These are phyloP conservation scores for Cymbidium sinense DNA, from an alignment of 106 monocot species.

Conservation along the genomic window DNA sequence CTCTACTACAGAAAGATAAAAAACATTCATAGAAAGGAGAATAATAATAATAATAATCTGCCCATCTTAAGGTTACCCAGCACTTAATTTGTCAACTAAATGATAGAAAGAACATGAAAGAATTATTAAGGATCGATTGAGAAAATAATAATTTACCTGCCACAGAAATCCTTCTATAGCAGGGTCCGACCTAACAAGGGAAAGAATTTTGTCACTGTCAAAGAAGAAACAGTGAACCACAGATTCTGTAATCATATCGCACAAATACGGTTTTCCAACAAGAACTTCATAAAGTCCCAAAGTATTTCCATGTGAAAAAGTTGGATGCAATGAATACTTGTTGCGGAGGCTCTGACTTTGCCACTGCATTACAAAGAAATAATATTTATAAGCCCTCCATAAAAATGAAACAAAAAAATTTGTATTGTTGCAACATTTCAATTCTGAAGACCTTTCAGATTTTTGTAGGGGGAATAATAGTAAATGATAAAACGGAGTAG, in stretches of 20 bases:
- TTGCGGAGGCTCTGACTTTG: constrained; percentile 43
- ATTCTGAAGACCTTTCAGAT: neutral
- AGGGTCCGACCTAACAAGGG: constrained; percentile 41
- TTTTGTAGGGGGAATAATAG: neutral
- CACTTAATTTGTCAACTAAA: neutral
- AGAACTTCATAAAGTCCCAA: constrained; percentile 94
- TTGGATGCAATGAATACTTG: constrained; percentile 77
- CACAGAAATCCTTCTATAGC: constrained; percentile 80
- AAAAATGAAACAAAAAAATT: neutral
- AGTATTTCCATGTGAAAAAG: constrained; percentile 86
- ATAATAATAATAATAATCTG: neutral
- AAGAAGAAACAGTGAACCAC: constrained; percentile 91
- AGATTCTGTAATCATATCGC: constrained; percentile 87
- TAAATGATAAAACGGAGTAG: neutral
- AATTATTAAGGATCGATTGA: neutral
- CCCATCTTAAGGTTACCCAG: neutral
- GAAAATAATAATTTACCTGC: constrained; percentile 49
- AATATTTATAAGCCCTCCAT: constrained; percentile 1
- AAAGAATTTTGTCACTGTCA: constrained; percentile 72
- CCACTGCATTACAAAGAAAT: constrained; percentile 52
- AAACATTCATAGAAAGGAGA: neutral
- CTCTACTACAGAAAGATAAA: neutral
- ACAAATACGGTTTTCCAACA: constrained; percentile 76
- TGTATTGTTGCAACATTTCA: neutral
- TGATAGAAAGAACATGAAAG: neutral